Evolutionary conservation across 176 grass and related monocot species (phyloP), one percentile per base, ranked within the genome.

Genomic region (Eleusine coracana): DNA sequence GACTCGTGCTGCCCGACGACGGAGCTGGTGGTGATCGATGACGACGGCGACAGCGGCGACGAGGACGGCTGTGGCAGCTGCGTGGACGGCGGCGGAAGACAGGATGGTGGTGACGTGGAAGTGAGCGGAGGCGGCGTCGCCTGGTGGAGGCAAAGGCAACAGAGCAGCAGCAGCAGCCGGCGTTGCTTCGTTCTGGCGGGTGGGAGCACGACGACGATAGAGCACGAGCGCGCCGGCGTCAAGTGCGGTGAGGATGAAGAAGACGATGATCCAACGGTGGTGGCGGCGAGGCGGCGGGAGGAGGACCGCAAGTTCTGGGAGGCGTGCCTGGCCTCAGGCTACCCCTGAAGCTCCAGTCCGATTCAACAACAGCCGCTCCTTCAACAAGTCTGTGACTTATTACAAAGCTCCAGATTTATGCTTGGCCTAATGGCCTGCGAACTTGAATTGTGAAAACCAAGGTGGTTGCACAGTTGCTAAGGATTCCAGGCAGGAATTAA

Each of bases 251-350:
- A 7, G 46, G 54, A 13, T 3, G 44, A 46, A 11, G 15, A n/a
- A 2, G 52, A 27, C 54, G 63, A 69, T 3, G 75, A 84, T 28
- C 70, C 52, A 5, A 37, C n/a, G 64, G 81, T 5, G 56, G 18
- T 41, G 64, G 82, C 51, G 54, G 82, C 68, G 18, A 90, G 84
- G 65, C 50, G 75, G 61, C 79, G 74, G 78, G 88, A 89, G 80
- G 84, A 90, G 52, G 89, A 87, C 21, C 79, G 89, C 52, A 82
- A 82, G 70, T 90, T 90, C 89, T 90, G 89, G 89, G 89, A 90
- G 55, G 89, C 70, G 59, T 90, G 89, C 61, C 80, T 90, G 40
- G 61, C 70, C 7, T 90, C 84, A 5, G 83, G 84, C 16, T 86
- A 83, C 60, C 88, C 88, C 3, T 90, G 71, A 88, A 59, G 6